A percentile compares a stretch with the other conserved stretches of the same genome.
These are phyloP conservation scores for Acanthamoeba divionensis DNA, from an alignment of 208 protist genomes.

Conservation along the genomic window DNA sequence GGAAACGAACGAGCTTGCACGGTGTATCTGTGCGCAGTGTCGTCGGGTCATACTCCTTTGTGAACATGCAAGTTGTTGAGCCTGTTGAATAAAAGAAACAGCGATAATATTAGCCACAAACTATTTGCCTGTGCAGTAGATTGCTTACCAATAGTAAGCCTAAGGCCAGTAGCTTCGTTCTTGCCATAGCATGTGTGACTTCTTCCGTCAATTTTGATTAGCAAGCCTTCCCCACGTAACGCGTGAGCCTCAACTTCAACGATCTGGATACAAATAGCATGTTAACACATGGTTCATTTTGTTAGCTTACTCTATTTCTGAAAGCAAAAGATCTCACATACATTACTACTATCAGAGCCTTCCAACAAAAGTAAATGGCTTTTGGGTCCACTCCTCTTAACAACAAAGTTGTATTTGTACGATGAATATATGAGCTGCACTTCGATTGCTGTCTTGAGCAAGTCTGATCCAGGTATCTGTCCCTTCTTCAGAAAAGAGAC, in stretches of 20 bases:
- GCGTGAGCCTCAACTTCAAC: slow-evolving; percentile 56
- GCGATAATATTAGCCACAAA: neutral
- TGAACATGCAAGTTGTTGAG: slow-evolving; percentile 88
- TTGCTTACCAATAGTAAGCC: slow-evolving; percentile 73
- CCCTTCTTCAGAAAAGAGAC: slow-evolving; percentile 21
- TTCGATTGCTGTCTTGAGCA: slow-evolving; percentile 63
- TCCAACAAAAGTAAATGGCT: slow-evolving; percentile 61
- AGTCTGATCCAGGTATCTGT: slow-evolving; percentile 83
- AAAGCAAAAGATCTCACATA: no score
- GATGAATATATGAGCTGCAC: slow-evolving; percentile 52
- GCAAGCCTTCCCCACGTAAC: slow-evolving; percentile 72
- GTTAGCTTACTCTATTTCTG: no score
- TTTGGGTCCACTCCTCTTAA: slow-evolving; percentile 38
- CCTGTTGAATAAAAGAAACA: slow-evolving; percentile 84
- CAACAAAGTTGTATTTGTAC: slow-evolving; percentile 74
- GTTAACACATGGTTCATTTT: no score
- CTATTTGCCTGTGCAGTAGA: neutral
- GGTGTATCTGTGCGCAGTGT: slow-evolving; percentile 89
- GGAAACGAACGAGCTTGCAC: slow-evolving; percentile 93
- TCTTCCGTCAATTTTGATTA: slow-evolving; percentile 71
- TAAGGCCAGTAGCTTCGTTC: slow-evolving; percentile 1
- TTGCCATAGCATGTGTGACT: slow-evolving; percentile 86
- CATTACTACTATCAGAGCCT: slow-evolving; percentile 66
- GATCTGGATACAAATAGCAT: no score
- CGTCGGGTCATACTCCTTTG: slow-evolving; percentile 92